These are phyloP conservation scores for Colletotrichum sp. DNA, from an alignment of 2,329 filamentous ascomycete species.

Conservation along the genomic window DNA sequence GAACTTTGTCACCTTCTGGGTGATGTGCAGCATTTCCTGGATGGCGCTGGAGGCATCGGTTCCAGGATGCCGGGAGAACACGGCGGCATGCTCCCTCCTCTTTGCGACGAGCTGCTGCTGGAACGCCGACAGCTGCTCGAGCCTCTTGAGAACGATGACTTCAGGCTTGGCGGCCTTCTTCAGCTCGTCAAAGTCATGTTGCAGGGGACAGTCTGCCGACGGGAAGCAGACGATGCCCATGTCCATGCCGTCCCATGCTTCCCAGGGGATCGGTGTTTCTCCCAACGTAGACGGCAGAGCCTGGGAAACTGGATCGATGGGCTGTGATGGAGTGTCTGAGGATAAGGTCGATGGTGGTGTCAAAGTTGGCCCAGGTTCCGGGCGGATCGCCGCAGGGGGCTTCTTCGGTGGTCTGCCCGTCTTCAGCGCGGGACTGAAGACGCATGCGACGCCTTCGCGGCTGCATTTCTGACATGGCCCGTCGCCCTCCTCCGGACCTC, in stretches of 20 bases:
- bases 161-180: not conserved
- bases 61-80: not conserved
- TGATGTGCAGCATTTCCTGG: not conserved
- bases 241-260: not conserved
- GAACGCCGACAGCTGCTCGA: not conserved
- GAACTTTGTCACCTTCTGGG: not conserved
- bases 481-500: not conserved
- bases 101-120: constrained; percentile 4
- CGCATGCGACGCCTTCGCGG: not conserved
- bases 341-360: not conserved
- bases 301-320: not conserved
- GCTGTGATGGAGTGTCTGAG: not conserved
- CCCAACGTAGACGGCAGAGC: not conserved
- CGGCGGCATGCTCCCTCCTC: not conserved
- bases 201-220: not conserved
- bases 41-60: not conserved
- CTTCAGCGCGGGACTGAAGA: constrained; percentile 12
- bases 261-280: not conserved
- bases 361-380: not conserved
- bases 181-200: not conserved
- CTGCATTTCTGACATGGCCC: not conserved
- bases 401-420: constrained; percentile 6
- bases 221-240: not conserved
- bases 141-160: not conserved
- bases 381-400: not conserved